Conservation (phyloP, 371 early-diverging fungal genomes). For the Mucor lusitanicus region DNA sequence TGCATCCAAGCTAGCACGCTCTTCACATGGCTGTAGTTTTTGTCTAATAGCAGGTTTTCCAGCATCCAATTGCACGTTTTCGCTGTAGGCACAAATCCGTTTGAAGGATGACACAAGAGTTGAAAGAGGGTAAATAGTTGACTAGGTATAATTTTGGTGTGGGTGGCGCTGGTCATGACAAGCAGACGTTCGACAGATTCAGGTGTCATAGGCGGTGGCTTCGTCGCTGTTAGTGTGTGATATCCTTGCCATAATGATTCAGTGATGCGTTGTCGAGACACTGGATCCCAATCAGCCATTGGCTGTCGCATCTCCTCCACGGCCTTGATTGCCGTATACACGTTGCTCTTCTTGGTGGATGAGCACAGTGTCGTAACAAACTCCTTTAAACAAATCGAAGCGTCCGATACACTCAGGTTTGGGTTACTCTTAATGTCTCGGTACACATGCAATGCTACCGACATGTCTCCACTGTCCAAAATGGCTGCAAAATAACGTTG, state of each 20-base stretch:
- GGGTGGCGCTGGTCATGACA: not conserved
- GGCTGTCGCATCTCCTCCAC: slow-evolving; percentile 1
- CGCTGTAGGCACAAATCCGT: slow-evolving; percentile 2
- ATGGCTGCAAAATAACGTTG: slow-evolving; percentile 23
- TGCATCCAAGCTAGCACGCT: slow-evolving; percentile 13
- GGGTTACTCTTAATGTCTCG: slow-evolving; percentile 6
- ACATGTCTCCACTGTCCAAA: slow-evolving; percentile 18
- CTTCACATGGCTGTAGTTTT: slow-evolving; percentile 1
- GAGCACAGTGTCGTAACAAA: not conserved
- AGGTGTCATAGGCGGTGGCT: not conserved
- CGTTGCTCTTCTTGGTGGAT: not conserved
- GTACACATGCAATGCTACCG: not conserved
- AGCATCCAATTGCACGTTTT: slow-evolving; percentile 14
- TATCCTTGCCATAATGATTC: slow-evolving; percentile 9
- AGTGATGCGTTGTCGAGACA: not conserved
- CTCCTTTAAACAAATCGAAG: slow-evolving; percentile 12
- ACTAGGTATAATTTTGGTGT: not conserved
- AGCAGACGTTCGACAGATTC: not conserved
- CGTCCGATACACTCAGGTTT: not conserved
- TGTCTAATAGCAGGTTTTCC: not conserved
- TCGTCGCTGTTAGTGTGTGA: not conserved
- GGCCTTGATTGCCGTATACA: slow-evolving; percentile 5
- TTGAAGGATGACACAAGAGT: not conserved
- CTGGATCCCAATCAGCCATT: slow-evolving; percentile 5
- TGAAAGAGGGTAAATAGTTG: slow-evolving; percentile 3